These are phyloP conservation scores for Saksenaea vasiformis DNA, from an alignment of 371 early-diverging fungal species.

Conservation along the genomic window DNA sequence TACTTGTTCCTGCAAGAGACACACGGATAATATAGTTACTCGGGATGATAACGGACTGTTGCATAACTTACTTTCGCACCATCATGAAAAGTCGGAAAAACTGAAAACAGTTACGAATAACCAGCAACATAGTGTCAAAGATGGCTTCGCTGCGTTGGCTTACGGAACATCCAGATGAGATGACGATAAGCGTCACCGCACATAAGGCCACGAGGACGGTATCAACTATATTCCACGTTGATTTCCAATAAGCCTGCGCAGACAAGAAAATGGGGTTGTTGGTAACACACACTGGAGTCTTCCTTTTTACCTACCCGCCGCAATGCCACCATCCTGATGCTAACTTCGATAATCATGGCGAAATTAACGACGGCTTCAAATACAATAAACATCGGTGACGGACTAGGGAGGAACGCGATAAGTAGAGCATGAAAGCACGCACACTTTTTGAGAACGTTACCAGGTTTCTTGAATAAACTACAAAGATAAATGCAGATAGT, in stretches of 20 bases:
- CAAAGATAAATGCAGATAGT: neutral
- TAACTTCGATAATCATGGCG: conserved; percentile 77
- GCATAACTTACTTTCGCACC: conserved; percentile 66
- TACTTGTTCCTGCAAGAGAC: conserved; percentile 40
- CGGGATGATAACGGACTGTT: neutral
- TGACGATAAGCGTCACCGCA: conserved; percentile 65
- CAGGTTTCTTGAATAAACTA: conserved; percentile 49
- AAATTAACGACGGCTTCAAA: conserved; percentile 74
- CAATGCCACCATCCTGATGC: conserved; percentile 66
- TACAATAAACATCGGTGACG: conserved; percentile 51
- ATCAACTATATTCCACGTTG: conserved; percentile 77
- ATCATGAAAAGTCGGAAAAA: conserved; percentile 68
- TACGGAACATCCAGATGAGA: conserved; percentile 65
- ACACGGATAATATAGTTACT: neutral
- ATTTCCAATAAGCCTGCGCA: conserved; percentile 71
- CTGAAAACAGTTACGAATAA: conserved; percentile 74
- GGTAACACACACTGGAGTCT: neutral
- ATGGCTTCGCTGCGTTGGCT: conserved; percentile 64
- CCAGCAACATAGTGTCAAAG: conserved; percentile 69
- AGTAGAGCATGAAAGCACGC: neutral
- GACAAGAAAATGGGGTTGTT: neutral
- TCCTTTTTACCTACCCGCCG: conserved; percentile 55
- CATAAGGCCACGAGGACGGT: conserved; percentile 67
- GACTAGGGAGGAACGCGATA: conserved; percentile 25
- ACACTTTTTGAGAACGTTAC: conserved; percentile 23